Evolutionary conservation across 371 early-diverging fungal genomes (phyloP).

Genomic region (Fennellomyces sp.): DNA sequence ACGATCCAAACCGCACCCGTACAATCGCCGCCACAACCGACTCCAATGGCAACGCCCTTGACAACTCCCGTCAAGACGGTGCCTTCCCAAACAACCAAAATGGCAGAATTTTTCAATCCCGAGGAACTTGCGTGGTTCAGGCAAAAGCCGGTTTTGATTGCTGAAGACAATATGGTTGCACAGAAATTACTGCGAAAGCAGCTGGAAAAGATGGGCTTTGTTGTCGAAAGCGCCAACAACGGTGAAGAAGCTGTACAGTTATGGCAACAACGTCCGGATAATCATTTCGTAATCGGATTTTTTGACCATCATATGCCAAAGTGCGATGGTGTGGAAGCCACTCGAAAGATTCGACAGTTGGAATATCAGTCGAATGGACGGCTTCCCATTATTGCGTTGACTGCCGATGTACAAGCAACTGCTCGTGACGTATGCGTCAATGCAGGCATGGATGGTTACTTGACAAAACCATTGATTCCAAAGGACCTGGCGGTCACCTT

Average conservation of each 20-base stretch:
- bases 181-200: conserved; percentile 48
- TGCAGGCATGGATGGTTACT: conserved; percentile 65
- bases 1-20: conserved; percentile 1
- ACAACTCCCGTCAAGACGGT: conserved; percentile 13
- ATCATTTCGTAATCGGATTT: conserved; percentile 46
- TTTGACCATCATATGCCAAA: conserved; percentile 60
- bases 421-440: conserved; percentile 54
- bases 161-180: conserved; percentile 54
- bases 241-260: conserved; percentile 50
- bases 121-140: conserved; percentile 38
- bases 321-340: conserved; percentile 63
- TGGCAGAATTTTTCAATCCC: conserved; percentile 37
- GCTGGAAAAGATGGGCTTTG: conserved; percentile 49
- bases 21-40: not conserved
- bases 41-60: not conserved
- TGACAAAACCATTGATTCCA: conserved; percentile 61
- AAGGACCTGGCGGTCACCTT: conserved; percentile 40
- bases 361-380: conserved; percentile 24
- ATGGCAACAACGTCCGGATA: conserved; percentile 31
- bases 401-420: conserved; percentile 58
- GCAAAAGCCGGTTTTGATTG: conserved; percentile 44
- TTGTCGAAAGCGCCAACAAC: conserved; percentile 50
- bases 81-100: conserved; percentile 13
- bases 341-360: conserved; percentile 46
- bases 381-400: conserved; percentile 62